phyloP scores from a whole-genome alignment of 345 rosid species.

The Aquilaria malaccensis region DNA sequence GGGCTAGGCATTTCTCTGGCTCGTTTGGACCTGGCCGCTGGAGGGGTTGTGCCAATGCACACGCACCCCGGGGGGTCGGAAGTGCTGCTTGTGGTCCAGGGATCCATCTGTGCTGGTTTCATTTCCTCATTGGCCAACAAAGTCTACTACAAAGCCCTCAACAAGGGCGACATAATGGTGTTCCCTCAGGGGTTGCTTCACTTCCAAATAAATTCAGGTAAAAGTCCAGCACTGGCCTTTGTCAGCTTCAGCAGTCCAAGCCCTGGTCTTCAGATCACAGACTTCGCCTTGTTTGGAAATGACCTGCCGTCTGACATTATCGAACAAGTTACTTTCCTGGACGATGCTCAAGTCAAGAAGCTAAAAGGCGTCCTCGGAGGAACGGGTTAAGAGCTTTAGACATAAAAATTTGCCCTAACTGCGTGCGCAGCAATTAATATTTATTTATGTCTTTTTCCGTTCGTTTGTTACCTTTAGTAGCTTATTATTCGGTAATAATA shows the following conservation, averaged over 20 bases:
- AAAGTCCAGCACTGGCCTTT: slow-evolving; percentile 34
- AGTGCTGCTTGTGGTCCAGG: slow-evolving; percentile 42
- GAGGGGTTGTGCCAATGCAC: slow-evolving; percentile 76
- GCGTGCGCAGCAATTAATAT: no score
- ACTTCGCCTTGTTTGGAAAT: slow-evolving; percentile 60
- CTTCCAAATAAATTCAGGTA: slow-evolving; percentile 58
- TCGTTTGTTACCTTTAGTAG: no score
- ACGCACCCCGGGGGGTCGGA: slow-evolving; percentile 80
- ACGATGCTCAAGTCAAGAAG: slow-evolving; percentile 62
- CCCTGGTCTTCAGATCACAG: slow-evolving; percentile 73
- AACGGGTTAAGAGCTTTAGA: slow-evolving; percentile 27
- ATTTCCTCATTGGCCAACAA: slow-evolving; percentile 48
- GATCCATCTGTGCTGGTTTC: slow-evolving; percentile 71
- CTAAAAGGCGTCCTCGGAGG: slow-evolving; percentile 90
- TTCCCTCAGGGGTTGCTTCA: slow-evolving; percentile 78
- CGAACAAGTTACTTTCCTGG: slow-evolving; percentile 52
- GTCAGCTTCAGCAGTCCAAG: slow-evolving; percentile 62
- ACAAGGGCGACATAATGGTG: slow-evolving; percentile 61
- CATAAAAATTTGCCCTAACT: no score
- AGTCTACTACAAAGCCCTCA: slow-evolving; percentile 45
- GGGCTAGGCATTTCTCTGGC: slow-evolving; percentile 78
- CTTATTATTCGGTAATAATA: no score
- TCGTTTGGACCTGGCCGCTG: slow-evolving; percentile 63
- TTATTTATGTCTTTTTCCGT: no score
- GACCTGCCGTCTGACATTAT: slow-evolving; percentile 55